Conservation (phyloP, 345 rosid species). For the Hypericum perforatum region DNA sequence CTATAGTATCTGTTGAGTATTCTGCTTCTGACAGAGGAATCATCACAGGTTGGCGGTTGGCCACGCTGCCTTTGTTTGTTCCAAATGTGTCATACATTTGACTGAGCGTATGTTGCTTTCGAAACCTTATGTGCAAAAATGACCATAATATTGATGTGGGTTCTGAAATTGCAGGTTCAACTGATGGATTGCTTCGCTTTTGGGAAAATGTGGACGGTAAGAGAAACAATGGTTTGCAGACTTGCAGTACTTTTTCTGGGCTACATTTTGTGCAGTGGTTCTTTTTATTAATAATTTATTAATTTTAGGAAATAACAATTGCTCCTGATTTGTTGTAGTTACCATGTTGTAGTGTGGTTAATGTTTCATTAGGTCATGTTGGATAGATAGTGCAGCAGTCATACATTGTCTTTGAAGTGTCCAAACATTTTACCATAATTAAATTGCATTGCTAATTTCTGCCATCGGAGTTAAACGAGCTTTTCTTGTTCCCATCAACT, state of each 20-base stretch:
- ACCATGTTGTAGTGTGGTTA: too few relatives aligned
- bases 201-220: conserved; percentile 96
- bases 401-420: too few relatives aligned
- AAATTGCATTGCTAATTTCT: too few relatives aligned
- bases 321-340: too few relatives aligned
- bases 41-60: conserved; percentile 83
- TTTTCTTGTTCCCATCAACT: too few relatives aligned
- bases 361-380: too few relatives aligned
- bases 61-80: background rate
- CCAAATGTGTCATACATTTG: background rate
- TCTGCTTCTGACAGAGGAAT: conserved; percentile 75
- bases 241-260: background rate
- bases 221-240: conserved; percentile 10
- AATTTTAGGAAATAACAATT: too few relatives aligned
- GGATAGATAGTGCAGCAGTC: too few relatives aligned
- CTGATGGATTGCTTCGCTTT: conserved; percentile 94
- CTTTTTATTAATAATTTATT: background rate
- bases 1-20: conserved; percentile 75
- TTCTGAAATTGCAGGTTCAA: conserved; percentile 60
- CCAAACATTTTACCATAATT: too few relatives aligned
- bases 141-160: background rate
- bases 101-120: background rate
- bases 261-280: too few relatives aligned
- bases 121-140: background rate
- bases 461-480: too few relatives aligned